A percentile compares a stretch with the other conserved stretches of the same genome.
phyloP scores from a whole-genome alignment of 495 filamentous ascomycete species.

The Penicillium longicatenatum region DNA sequence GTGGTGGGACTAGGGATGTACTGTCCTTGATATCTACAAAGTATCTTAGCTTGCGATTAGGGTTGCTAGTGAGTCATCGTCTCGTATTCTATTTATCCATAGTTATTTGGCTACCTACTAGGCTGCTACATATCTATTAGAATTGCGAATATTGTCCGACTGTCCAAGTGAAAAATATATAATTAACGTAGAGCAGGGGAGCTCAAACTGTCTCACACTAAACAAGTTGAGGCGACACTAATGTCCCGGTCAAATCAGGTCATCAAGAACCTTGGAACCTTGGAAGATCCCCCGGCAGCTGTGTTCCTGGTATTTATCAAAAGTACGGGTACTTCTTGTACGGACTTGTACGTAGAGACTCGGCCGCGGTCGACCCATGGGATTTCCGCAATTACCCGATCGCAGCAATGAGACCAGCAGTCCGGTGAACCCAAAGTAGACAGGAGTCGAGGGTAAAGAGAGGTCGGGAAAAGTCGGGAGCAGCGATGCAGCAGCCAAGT shows the following conservation, averaged over 20 bases:
- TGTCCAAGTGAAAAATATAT: too few relatives aligned
- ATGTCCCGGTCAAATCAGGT: too few relatives aligned
- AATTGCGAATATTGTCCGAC: too few relatives aligned
- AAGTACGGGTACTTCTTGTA: not conserved
- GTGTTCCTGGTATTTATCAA: not conserved
- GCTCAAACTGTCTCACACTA: not conserved
- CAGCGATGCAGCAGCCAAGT: not conserved
- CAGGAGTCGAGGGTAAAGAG: slow-evolving; percentile 28
- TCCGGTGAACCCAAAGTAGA: slow-evolving; percentile 46
- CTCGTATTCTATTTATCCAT: not conserved
- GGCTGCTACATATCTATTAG: too few relatives aligned
- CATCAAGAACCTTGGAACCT: too few relatives aligned
- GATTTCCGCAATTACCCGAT: slow-evolving; percentile 23
- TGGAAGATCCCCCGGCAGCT: not conserved
- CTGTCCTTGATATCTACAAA: too few relatives aligned
- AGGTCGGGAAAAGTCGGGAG: slow-evolving; percentile 24
- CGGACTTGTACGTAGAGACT: not conserved
- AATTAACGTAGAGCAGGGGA: not conserved
- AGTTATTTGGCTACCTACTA: too few relatives aligned
- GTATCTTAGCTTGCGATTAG: not conserved
- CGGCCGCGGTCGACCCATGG: slow-evolving; percentile 1
- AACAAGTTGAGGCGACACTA: too few relatives aligned
- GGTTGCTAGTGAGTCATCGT: not conserved
- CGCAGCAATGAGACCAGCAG: slow-evolving; percentile 18
- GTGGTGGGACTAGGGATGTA: too few relatives aligned